A percentile compares a stretch with the other conserved stretches of the same genome.
phyloP scores from a whole-genome alignment of 2,329 filamentous ascomycete species.

The Hypoxylon sp. region DNA sequence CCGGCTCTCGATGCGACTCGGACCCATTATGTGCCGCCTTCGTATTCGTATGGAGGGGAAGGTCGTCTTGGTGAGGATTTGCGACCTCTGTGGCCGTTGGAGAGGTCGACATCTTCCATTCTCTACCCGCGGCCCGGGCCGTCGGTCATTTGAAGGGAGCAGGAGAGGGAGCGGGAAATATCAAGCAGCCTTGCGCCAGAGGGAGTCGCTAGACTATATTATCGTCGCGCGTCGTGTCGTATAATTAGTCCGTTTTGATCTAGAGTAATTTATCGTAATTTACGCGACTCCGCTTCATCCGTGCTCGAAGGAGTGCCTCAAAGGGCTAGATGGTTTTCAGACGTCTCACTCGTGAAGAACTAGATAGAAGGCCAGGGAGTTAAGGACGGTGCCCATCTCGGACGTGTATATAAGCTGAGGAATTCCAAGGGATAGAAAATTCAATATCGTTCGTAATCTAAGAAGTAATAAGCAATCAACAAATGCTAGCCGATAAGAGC shows the following conservation, averaged over 20 bases:
- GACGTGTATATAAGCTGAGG: not conserved
- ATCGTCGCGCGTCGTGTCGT: constrained; percentile 6
- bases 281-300: constrained; percentile 29
- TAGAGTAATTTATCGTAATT: not conserved
- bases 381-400: constrained; percentile 18
- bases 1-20: constrained; percentile 23
- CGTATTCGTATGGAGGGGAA: constrained; percentile 8
- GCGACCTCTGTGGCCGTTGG: constrained; percentile 38
- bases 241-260: not conserved
- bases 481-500: not conserved
- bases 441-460: not conserved
- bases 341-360: constrained; percentile 21
- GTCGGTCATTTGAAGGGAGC: not conserved
- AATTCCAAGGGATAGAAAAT: not conserved
- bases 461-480: not conserved
- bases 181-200: not conserved
- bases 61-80: constrained; percentile 26
- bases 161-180: not conserved
- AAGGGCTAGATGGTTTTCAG: not conserved
- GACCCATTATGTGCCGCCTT: constrained; percentile 18
- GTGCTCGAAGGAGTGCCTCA: constrained; percentile 17
- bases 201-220: not conserved
- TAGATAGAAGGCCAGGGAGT: constrained; percentile 7
- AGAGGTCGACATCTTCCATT: constrained; percentile 44
- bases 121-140: constrained; percentile 22